Percentiles rank a stretch among this genome's conserved stretches.
These are phyloP conservation scores for Vigna unguiculata DNA, from an alignment of 306 rosid species.

Conservation along the genomic window DNA sequence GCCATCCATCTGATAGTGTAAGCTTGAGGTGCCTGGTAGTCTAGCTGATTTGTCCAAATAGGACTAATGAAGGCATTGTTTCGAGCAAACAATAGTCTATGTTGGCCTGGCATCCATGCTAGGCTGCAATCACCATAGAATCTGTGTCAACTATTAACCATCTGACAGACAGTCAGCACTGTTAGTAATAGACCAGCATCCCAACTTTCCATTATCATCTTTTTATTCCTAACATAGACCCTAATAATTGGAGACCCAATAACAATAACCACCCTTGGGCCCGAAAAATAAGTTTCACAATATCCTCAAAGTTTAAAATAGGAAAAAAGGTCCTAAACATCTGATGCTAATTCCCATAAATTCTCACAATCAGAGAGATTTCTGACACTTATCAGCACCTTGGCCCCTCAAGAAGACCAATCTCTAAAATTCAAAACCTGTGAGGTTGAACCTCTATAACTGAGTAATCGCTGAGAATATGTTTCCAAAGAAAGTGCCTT, in stretches of 20 bases:
- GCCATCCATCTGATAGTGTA: too few relatives aligned
- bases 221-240: background rate
- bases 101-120: background rate
- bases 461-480: background rate
- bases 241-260: too few relatives aligned
- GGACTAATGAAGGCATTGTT: too few relatives aligned
- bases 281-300: background rate
- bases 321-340: too few relatives aligned
- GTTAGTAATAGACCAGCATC: background rate
- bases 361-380: too few relatives aligned
- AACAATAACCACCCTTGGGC: background rate
- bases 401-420: too few relatives aligned
- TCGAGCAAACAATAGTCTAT: background rate
- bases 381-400: too few relatives aligned
- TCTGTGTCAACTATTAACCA: background rate
- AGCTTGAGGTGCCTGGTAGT: too few relatives aligned
- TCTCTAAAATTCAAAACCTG: background rate
- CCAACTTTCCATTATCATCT: background rate
- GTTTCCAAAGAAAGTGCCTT: background rate
- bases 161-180: background rate
- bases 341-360: background rate
- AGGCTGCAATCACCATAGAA: background rate
- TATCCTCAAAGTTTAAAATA: background rate
- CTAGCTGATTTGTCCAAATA: too few relatives aligned
- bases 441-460: background rate